Evolutionary conservation across 495 filamentous ascomycete species (phyloP), one percentile per base, ranked within the genome.

Genomic region (Lasiosphaeria miniovina): DNA sequence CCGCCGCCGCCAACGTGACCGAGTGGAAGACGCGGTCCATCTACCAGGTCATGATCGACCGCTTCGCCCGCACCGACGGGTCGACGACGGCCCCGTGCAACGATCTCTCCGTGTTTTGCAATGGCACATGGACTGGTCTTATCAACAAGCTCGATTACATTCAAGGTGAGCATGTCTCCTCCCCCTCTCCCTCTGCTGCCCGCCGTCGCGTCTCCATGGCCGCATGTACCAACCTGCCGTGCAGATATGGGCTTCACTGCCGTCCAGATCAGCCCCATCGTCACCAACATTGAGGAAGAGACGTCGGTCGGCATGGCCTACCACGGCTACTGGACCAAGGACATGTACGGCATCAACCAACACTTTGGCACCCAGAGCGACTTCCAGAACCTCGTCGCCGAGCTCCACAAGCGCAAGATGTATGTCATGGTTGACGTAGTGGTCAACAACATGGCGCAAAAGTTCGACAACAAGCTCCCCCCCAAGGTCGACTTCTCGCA

Each of bases 381-480:
- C 64, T 73, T 91, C 59, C 81, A 81, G 58, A 80, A 80, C 6
- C 75, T 91, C 14, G 79, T 80, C 55, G 74, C 65, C n/a, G 85
- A 82, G 17, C 69, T 83, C 41, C 88, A 91, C 62, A 74, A 81
- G 33, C 81, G 84, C 46, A 82, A 79, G 17, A 88, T 90, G 82
- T 83, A 84, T 36, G 73, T 91, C 36, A 91, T 91, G 89, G 85
- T 91, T 36, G 89, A 93, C 61, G 80, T 91, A 1, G 88, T 91
- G 14, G 83, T 86, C 40, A 94, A 94, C 68, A 86, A 94, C 68
- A 83, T 91, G 78, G 89, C 83, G 15, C 84, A 85, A 61, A 69
- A 74, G 15, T 71, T 71, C 56, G 62, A 68, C 63, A 70, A 72
- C 49, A 80, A 84, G 5, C 56, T 77, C 11, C 77, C 78, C 0